These are phyloP conservation scores for Calonectria pauciramosa DNA, from an alignment of 2,329 filamentous ascomycete genomes.

Conservation along the genomic window DNA sequence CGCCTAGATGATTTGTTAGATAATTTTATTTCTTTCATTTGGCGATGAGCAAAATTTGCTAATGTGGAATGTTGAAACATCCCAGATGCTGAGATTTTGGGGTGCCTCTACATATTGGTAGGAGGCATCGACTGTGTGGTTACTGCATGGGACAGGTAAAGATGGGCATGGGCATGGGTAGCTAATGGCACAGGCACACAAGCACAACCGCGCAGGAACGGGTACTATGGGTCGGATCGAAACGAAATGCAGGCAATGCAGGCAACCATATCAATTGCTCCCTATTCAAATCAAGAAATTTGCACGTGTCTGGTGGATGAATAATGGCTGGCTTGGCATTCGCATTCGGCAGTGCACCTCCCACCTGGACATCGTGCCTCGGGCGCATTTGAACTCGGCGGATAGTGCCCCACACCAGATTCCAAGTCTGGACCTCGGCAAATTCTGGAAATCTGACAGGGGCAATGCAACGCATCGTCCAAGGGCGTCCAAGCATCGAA, in stretches of 20 bases:
- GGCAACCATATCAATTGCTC: not conserved
- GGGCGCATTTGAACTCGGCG: conserved; percentile 6
- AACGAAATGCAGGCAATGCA: not conserved
- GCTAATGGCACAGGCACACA: too few relatives aligned
- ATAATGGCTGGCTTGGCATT: not conserved
- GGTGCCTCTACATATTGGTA: too few relatives aligned
- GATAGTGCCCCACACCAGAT: not conserved
- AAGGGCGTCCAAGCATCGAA: not conserved
- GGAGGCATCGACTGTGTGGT: too few relatives aligned
- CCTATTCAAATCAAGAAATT: not conserved
- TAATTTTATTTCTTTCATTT: too few relatives aligned
- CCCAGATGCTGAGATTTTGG: too few relatives aligned
- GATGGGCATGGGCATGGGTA: too few relatives aligned
- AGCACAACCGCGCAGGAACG: too few relatives aligned
- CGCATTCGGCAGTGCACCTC: not conserved
- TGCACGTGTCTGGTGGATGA: not conserved
- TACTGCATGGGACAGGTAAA: too few relatives aligned
- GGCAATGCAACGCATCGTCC: not conserved
- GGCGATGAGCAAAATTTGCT: too few relatives aligned
- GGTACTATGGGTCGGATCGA: too few relatives aligned
- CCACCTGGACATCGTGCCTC: not conserved
- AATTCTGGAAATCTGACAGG: conserved; percentile 3
- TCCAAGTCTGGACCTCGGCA: not conserved
- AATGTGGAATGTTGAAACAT: too few relatives aligned
- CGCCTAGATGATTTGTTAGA: too few relatives aligned